Percentiles rank a stretch among this genome's conserved stretches.
These are phyloP conservation scores for Mrakia gelida DNA, from an alignment of 768 basidiomycete genomes.

Conservation along the genomic window DNA sequence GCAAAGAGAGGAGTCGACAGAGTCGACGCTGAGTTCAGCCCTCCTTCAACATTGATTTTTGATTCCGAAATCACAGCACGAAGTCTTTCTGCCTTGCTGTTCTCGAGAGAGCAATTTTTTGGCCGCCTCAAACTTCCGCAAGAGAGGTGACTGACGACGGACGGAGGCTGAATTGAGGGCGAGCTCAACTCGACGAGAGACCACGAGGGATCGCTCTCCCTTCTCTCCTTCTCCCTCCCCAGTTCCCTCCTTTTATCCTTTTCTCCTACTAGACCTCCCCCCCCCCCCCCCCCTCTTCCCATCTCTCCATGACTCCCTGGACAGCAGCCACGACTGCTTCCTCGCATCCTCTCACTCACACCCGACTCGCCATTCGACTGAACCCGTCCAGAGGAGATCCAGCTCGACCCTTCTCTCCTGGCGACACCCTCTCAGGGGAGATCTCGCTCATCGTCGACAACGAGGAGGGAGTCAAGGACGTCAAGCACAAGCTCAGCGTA, in stretches of 20 bases:
- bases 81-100: too few relatives aligned
- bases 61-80: too few relatives aligned
- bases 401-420: constrained; percentile 2
- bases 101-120: too few relatives aligned
- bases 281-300: too few relatives aligned
- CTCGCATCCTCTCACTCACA: neutral
- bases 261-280: neutral
- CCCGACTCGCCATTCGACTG: neutral
- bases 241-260: neutral
- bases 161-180: too few relatives aligned
- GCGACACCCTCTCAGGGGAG: neutral
- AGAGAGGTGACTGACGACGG: too few relatives aligned
- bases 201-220: neutral
- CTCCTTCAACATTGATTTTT: too few relatives aligned
- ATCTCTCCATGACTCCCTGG: neutral
- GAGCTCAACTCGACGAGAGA: too few relatives aligned
- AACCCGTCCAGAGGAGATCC: constrained; percentile 1
- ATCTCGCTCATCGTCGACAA: constrained; percentile 22
- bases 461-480: constrained; percentile 23
- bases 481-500: constrained; percentile 22
- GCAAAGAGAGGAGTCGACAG: too few relatives aligned
- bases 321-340: neutral
- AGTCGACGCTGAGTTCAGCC: too few relatives aligned
- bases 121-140: too few relatives aligned
- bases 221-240: neutral